Evolutionary conservation across 345 rosid species (phyloP).

Genomic region (Eucalyptus globulus): DNA sequence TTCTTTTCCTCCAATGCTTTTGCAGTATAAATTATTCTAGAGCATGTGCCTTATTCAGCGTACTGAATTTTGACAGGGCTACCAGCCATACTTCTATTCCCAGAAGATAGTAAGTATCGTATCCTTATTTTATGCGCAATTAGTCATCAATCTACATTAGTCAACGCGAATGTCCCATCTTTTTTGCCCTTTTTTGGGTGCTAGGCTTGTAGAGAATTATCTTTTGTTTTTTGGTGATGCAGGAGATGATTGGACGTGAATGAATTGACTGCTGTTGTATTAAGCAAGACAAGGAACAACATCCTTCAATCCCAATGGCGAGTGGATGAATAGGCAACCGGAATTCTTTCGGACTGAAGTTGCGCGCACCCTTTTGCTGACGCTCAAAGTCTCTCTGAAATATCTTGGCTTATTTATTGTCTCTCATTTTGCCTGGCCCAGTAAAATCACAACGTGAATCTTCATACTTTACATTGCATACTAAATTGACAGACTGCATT

Average conservation of each 20-base stretch:
- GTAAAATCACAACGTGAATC: not conserved
- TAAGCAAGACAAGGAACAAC: not conserved
- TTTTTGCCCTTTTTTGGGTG: not conserved
- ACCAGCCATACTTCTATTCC: not conserved
- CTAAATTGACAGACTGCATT: not conserved
- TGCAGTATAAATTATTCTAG: not conserved
- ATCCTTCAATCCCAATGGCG: not conserved
- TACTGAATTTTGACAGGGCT: not conserved
- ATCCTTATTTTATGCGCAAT: not conserved
- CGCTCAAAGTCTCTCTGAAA: not conserved
- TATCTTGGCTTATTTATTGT: not conserved
- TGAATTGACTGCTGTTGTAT: not conserved
- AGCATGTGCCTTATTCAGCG: not conserved
- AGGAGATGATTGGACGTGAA: not conserved
- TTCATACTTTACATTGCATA: not conserved
- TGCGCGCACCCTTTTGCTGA: not conserved
- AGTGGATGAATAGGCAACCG: not conserved
- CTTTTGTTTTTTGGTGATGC: not conserved
- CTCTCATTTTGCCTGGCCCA: not conserved
- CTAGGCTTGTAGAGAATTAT: not conserved
- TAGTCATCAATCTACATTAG: not conserved
- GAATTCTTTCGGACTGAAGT: not conserved
- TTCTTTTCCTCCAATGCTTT: not conserved
- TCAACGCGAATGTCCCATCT: not conserved
- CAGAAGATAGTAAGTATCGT: not conserved